Base-by-base conservation (phyloP, 305 asterid genomes). In the Caryopteris hybrid region DNA sequence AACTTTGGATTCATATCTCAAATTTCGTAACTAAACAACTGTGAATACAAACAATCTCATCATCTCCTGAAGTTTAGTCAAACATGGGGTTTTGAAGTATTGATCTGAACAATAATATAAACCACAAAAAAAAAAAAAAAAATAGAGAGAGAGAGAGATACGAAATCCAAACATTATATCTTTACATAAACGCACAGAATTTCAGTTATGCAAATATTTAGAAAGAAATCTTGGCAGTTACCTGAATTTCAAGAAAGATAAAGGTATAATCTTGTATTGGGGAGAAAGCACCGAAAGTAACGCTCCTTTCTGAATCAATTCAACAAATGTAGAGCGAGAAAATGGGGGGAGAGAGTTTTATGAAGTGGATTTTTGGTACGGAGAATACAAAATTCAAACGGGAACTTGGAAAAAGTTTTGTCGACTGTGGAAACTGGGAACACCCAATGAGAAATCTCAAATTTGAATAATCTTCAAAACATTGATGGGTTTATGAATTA, bases 211-310 rank as follows among this genome's bases (percentile, higher is more conserved):
- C 13, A 29, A 52, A 31, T 13, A 21, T 46, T 25, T 20, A 52
- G 48, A 59, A 64, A 45, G 74, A 57, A 61, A 68, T 41, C 45
- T 45, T 22, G 60, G 52, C 27, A 53, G 29, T 23, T 73, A 81
- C 84, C 84, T 81, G 78, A 67, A 63, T 18, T 63, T 69, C 14
- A 56, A 67, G 72, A 56, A 21, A 42, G 41, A 54, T 70, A 39
- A n/a, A 18, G n/a, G 54, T 50, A 69, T 47, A 23, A 60, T 69
- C 33, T 45, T 67, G 72, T 34, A 17, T 38, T 29, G 77, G 56
- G 71, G 58, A 21, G 6, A 59, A 70, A 39, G 67, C 69, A 53
- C 79, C 74, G 76, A 61, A 55, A 43, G 74, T 73, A 79, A 74
- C 76, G 82, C 76, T 74, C 43, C 58, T 70, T 54, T 51, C 59